Evolutionary conservation across 2,329 filamentous ascomycete genomes (phyloP).

Genomic region (Kalaharituber pfeilii): DNA sequence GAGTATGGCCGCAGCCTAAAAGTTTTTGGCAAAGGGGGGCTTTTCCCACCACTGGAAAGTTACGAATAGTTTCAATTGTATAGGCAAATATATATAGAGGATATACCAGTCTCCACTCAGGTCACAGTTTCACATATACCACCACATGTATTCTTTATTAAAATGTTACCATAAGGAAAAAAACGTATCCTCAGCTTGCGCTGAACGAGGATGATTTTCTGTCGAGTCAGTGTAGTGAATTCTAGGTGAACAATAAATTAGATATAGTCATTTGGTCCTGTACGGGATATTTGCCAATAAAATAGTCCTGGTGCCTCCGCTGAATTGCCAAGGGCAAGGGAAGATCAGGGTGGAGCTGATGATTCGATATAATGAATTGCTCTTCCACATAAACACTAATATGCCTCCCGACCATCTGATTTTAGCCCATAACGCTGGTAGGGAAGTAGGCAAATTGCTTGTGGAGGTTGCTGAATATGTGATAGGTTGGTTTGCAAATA

Average conservation of each 20-base stretch:
- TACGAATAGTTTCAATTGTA: too few species aligned
- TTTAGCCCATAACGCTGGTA: neutral
- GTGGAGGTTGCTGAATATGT: neutral
- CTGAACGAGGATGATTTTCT: too few species aligned
- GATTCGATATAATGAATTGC: neutral
- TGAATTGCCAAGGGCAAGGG: neutral
- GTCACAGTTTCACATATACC: too few species aligned
- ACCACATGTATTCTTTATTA: too few species aligned
- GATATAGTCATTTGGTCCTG: too few species aligned
- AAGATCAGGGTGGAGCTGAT: neutral
- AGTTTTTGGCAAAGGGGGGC: neutral
- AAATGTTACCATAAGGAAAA: too few species aligned
- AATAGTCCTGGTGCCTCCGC: neutral
- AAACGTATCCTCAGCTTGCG: too few species aligned
- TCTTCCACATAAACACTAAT: neutral
- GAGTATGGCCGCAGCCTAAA: constrained; percentile 42
- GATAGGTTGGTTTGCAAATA: too few species aligned
- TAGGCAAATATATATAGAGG: too few species aligned
- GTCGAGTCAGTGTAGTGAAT: too few species aligned
- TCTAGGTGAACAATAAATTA: too few species aligned
- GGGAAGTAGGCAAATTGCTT: neutral
- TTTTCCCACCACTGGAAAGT: neutral
- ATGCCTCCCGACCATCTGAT: neutral
- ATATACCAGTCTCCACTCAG: too few species aligned
- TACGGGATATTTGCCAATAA: neutral